Evolutionary conservation across 2,329 filamentous ascomycete species (phyloP), one percentile per base, ranked within the genome.

Genomic region (Neophaeococcomyces mojaviensis): DNA sequence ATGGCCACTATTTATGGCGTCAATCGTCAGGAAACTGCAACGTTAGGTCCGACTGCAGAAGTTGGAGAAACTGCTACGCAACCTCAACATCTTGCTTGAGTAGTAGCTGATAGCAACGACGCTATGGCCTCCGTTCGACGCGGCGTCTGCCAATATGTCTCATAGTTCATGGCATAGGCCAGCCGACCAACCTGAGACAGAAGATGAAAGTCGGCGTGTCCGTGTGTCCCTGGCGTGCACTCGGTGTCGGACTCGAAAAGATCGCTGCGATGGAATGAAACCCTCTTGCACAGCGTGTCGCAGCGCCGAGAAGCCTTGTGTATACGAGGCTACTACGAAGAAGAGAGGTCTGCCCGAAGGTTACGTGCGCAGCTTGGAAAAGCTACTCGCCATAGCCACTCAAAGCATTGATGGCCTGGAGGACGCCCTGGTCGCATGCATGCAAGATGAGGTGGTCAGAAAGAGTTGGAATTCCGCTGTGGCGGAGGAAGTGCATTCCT

Each of bases 211-310:
- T 52, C 48, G 62, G 45, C 65, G 68, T 38, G 68, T 69, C 59
- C 66, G 68, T 57, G 67, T 70, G 35, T 70, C 68, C 16, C 61
- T 67, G 48, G 68, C 68, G 47, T 71, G 68, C 51, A 64, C 68
- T 49, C 62, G 67, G 36, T 71, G 68, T 59, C 64, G 68, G 49
- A 66, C 63, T 13, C 39, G 46, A 39, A 57, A 57, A 44, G 53
- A 57, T 52, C 68, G 68, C 59, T 71, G 68, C 50, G 68, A 71
- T 53, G 68, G 68, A 13, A 55, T 60, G 26, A 64, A 64, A 51
- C 68, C 68, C 30, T 58, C 63, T 34, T 71, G 68, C 48, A 65
- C 65, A 24, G 65, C 65, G 47, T 71, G 68, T 49, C 59, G 60
- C 45, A 61, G 58, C 18, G 63, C 65, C 7, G 62, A 61, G 47